Base-by-base conservation (phyloP, 257 asterid genomes). In the Pogostemon cablin region DNA sequence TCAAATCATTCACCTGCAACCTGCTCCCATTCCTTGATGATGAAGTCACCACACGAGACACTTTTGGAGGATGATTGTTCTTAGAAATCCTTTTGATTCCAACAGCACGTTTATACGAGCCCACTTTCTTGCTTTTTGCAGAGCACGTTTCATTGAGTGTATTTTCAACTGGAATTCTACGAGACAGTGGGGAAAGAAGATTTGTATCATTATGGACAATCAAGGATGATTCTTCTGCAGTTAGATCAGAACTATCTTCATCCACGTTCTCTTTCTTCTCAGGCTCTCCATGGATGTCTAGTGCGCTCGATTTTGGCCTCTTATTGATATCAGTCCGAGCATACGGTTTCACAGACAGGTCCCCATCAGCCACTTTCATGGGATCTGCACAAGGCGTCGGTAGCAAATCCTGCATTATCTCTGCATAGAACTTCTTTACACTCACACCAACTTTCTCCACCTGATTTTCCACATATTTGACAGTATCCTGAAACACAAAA, bases 351-450 rank as follows among this genome's bases (percentile, higher is more conserved):
- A 77, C 69, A 46, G 86, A 60, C 68, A 76, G 75, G 81, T 90
- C 83, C n/a, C 77, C 86, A 11, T 81, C 72, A 58, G 86, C 79
- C 12, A 75, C 82, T 81, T 83, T 86, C 66, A 72, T 87, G 2
- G 87, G 90, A 77, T 84, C 85, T 8, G 63, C 65, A 57, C 68
- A 63, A 59, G 86, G 84, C 25, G 79, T 67, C 43, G 88, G 87
- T 40, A 72, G 77, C 74, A 90, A 62, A 83, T 93, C 97, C 76
- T 86, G 82, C 90, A 93, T 75, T 61, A 90, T 85, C 64, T 93
- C 96, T 34, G 90, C 73, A 77, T 78, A 93, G 80, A 93, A 90
- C 75, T 79, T 88, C 87, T 87, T 90, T 49, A 87, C 90, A 46
- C 84, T 86, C 9, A 69, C 79, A 42, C 96, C 87, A 25, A 88